phyloP scores from a whole-genome alignment of 129 eudicot genomes.

The Escallonia rubra region DNA sequence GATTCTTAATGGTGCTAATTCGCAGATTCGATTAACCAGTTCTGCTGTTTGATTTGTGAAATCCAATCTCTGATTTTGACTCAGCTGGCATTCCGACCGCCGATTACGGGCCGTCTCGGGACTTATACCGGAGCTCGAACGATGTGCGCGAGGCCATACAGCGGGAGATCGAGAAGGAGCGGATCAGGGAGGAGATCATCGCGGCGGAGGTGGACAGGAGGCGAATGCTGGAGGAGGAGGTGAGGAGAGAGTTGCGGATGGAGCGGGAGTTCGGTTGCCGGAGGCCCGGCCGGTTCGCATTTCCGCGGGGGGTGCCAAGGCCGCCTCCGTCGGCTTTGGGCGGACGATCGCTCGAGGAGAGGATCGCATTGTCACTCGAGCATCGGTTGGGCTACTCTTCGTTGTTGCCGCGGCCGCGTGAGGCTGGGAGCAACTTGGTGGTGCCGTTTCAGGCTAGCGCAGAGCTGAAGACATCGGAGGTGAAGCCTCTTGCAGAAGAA shows the following conservation, averaged over 20 bases:
- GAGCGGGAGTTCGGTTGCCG: constrained; percentile 36
- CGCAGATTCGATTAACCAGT: no score
- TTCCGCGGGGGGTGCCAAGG: constrained; percentile 6
- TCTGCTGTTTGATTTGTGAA: no score
- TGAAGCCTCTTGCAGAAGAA: constrained; percentile 16
- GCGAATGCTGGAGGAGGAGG: constrained; percentile 26
- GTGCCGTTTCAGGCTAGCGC: constrained; percentile 16
- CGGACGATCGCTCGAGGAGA: constrained; percentile 22
- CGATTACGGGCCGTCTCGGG: no score
- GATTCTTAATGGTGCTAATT: no score
- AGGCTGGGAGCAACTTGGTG: constrained; percentile 10
- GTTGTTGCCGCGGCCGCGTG: background rate
- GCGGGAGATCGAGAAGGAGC: constrained; percentile 33
- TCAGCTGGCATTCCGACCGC: no score
- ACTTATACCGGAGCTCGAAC: background rate
- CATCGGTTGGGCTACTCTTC: constrained; percentile 13
- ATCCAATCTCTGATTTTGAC: no score
- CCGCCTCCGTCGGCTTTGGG: background rate
- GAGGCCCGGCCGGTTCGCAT: constrained; percentile 4
- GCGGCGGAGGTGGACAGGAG: constrained; percentile 21
- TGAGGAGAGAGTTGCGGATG: constrained; percentile 34
- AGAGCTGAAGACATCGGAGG: constrained; percentile 21
- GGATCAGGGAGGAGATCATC: constrained; percentile 27
- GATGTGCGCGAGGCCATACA: constrained; percentile 21
- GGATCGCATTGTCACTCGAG: constrained; percentile 19